Evolutionary conservation across 2,329 filamentous ascomycete species (phyloP).

Genomic region (Endoconidiophora laricicola): DNA sequence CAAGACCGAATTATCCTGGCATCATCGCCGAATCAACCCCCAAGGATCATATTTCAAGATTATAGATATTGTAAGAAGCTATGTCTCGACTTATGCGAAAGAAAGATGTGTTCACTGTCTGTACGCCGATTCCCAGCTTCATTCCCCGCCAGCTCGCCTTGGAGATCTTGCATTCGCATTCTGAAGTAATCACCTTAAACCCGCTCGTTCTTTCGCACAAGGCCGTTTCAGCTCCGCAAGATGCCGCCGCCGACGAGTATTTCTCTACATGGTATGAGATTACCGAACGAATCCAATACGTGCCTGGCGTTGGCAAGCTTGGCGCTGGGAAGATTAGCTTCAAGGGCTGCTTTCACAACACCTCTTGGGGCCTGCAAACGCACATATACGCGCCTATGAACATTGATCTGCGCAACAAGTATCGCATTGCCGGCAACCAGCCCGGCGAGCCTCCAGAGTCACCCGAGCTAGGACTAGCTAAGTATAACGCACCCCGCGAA

Average conservation of each 20-base stretch:
- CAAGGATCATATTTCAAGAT: neutral
- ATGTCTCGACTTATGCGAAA: constrained; percentile 34
- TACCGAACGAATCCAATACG: constrained; percentile 48
- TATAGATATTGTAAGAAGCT: constrained; percentile 13
- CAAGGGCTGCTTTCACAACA: constrained; percentile 55
- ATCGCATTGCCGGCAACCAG: constrained; percentile 52
- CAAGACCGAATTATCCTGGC: neutral
- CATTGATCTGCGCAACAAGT: constrained; percentile 51
- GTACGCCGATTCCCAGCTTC: constrained; percentile 53
- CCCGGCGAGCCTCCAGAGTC: constrained; percentile 46
- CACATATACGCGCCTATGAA: constrained; percentile 54
- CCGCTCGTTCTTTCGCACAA: constrained; percentile 49
- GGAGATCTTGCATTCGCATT: constrained; percentile 55
- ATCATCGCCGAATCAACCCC: too few species aligned
- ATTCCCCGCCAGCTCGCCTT: constrained; percentile 56
- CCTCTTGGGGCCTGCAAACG: constrained; percentile 55
- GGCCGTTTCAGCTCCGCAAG: constrained; percentile 47
- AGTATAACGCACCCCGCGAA: constrained; percentile 42
- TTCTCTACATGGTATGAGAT: constrained; percentile 64
- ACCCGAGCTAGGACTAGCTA: constrained; percentile 42
- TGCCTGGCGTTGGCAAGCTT: constrained; percentile 48
- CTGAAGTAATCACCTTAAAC: constrained; percentile 54
- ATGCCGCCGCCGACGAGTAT: constrained; percentile 52
- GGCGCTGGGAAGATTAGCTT: constrained; percentile 51
- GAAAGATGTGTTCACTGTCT: constrained; percentile 49